These are phyloP conservation scores for Diaporthe sp. DNA, from an alignment of 2,329 filamentous ascomycete species.

Conservation along the genomic window DNA sequence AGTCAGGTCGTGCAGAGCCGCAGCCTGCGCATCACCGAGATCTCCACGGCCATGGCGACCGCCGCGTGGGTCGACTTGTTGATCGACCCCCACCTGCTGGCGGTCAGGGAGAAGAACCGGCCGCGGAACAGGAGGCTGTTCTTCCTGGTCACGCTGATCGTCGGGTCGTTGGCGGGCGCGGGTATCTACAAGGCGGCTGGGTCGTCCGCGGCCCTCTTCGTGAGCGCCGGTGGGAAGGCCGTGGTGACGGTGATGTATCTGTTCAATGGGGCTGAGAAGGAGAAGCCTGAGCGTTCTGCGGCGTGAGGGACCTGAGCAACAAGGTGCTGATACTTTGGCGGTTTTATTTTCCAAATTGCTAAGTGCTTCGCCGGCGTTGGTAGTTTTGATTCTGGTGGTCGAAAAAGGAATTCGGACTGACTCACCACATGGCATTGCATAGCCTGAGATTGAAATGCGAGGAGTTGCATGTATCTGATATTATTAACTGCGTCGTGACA, in stretches of 20 bases:
- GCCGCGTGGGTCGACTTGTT: slow-evolving; percentile 73
- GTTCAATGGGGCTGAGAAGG: slow-evolving; percentile 56
- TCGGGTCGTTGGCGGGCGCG: slow-evolving; percentile 66
- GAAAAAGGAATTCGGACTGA: not conserved
- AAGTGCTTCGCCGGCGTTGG: not conserved
- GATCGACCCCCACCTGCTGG: slow-evolving; percentile 66
- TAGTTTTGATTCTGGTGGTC: not conserved
- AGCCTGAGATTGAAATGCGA: not conserved
- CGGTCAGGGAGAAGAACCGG: slow-evolving; percentile 57
- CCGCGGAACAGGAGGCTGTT: slow-evolving; percentile 63
- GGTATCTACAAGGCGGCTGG: slow-evolving; percentile 60
- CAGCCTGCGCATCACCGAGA: slow-evolving; percentile 69
- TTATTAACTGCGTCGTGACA: not conserved
- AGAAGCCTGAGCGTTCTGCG: slow-evolving; percentile 17
- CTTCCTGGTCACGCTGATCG: slow-evolving; percentile 63
- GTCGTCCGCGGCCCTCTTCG: slow-evolving; percentile 58
- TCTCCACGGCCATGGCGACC: slow-evolving; percentile 75
- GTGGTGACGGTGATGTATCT: slow-evolving; percentile 61
- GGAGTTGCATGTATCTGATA: slow-evolving; percentile 16
- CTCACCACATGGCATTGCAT: not conserved
- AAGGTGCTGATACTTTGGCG: not conserved
- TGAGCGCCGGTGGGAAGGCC: slow-evolving; percentile 61
- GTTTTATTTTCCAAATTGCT: not conserved
- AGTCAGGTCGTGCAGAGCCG: slow-evolving; percentile 72
- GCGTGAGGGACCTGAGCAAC: slow-evolving; percentile 5